phyloP scores from a whole-genome alignment of 352 stramenopile species.

The Thalassiosira exigua region DNA sequence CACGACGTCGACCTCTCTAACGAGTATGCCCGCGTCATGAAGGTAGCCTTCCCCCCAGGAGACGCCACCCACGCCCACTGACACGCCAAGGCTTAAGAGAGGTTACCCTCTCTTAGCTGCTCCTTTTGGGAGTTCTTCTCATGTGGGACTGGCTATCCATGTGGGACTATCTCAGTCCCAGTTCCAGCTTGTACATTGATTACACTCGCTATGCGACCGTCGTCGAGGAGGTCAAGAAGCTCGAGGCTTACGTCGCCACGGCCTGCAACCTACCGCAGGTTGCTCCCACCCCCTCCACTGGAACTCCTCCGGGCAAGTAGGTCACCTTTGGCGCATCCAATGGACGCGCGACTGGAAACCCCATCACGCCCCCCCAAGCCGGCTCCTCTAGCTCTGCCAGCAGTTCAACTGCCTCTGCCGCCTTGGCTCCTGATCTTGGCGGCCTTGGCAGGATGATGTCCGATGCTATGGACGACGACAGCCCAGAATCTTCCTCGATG shows the following conservation, averaged over 20 bases:
- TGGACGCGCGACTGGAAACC: too few relatives aligned
- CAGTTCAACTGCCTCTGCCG: neutral
- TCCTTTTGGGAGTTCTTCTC: too few relatives aligned
- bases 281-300: neutral
- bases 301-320: neutral
- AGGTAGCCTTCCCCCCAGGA: conserved; percentile 59
- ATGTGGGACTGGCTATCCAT: too few relatives aligned
- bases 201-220: neutral
- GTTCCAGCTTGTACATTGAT: too few relatives aligned
- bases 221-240: neutral
- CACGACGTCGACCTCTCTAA: conserved; percentile 69
- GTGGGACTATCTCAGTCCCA: too few relatives aligned
- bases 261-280: too few relatives aligned
- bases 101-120: too few relatives aligned
- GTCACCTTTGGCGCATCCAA: neutral
- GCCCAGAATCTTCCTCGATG: too few relatives aligned
- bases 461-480: too few relatives aligned
- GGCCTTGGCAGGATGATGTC: neutral
- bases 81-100: too few relatives aligned
- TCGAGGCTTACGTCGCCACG: neutral
- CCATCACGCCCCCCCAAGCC: neutral
- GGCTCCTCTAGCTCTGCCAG: neutral
- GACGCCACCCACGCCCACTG: too few relatives aligned
- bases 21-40: conserved; percentile 67
- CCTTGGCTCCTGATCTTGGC: neutral